Base-by-base conservation (phyloP, 2,329 filamentous ascomycete species). In the Huntiella decipiens region DNA sequence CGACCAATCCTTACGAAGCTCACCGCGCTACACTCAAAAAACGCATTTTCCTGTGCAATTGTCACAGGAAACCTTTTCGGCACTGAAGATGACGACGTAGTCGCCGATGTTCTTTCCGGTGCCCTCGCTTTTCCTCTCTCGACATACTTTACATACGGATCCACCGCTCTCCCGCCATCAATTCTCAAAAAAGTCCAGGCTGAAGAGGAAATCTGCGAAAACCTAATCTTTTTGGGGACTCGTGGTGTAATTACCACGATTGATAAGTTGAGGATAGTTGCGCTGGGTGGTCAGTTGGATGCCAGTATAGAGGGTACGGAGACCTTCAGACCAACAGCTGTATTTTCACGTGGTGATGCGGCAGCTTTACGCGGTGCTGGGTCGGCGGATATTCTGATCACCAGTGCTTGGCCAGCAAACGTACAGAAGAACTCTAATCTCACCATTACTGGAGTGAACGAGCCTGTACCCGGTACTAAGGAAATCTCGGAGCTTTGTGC, bases 91-190 rank as follows among this genome's bases (percentile, higher is more conserved):
- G 71, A 81, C 44, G 67, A 77, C 36, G 67, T 73, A 11, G 39
- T 91, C 4, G 63, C 67, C 8, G 69, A 73, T 7, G 70, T 98
- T 3, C 62, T 96, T 1, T 63, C 73, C 19, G 85, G 85, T n/a
- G 67, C 72, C 8, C 77, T 93, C 44, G 58, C 67, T 16, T 67
- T 96, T 4, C 79, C 87, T 3, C 65, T 96, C 1, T 79, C 87
- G 1, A 92, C 82, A 6, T 98, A 98, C 63, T 98, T 96, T 59
- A 84, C 83, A 2, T 68, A 94, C 50, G 86, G 83, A 53, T 77
- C 67, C 34, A 69, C 69, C 40, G 64, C 78, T n/a, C 67, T 98
- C 4, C 91, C 91, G 0, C 61, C 67, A 3, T 63, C 66, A 28
- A 73, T 95, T 16, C 66, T 81, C 15, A 73, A 82, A 56, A 86